Evolutionary conservation across 306 rosid genomes (phyloP), one percentile per base, ranked within the genome.

Genomic region (Vigna unguiculata): DNA sequence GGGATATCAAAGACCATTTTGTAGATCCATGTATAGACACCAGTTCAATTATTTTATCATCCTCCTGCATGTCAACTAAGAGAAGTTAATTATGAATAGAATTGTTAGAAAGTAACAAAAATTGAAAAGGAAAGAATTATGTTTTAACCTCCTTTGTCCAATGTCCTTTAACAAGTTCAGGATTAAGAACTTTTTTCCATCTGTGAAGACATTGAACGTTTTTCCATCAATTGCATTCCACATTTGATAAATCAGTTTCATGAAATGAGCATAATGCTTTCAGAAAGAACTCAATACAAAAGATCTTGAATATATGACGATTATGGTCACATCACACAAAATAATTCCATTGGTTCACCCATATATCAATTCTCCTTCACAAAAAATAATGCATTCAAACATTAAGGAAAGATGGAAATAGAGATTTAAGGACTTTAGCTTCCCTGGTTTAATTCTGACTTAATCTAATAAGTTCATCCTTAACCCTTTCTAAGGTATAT

Each of bases 1-100:
- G 90, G 7, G 98, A 94, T 75, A 92, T 90, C 84, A 92, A 79
- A 32, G 98, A 95, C 98, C 98, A 95, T 77, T 95, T 95, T 55
- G 91, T 72, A 51, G 97, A 93, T 71, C 98, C 98, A 74, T 92
- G 85, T 75, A 45, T 87, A 17, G 80, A 54, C 69, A 95, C 98
- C 83, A 95, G 83, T 80, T 90, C 96, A 72, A 88, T 69, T 46
- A 95, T 92, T 87, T 89, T 95, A 57, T 90, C 95, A 72, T 95
- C 98, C 85, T 95, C 98, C 98, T 95, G 82, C 76, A 58, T 75
- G 57, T 22, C 69, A 83, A 81, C 69, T 14, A 71, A 66, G 57
- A 71, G 41, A 64, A 38, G 72, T 85, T 62, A 85, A 64, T 43
- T 48, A 71, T 65, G 70, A 83, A 61, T 25, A 38, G 62, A 60